These are phyloP conservation scores for Coleophoma eucalyptorum DNA, from an alignment of 2,329 filamentous ascomycete genomes.

Conservation along the genomic window DNA sequence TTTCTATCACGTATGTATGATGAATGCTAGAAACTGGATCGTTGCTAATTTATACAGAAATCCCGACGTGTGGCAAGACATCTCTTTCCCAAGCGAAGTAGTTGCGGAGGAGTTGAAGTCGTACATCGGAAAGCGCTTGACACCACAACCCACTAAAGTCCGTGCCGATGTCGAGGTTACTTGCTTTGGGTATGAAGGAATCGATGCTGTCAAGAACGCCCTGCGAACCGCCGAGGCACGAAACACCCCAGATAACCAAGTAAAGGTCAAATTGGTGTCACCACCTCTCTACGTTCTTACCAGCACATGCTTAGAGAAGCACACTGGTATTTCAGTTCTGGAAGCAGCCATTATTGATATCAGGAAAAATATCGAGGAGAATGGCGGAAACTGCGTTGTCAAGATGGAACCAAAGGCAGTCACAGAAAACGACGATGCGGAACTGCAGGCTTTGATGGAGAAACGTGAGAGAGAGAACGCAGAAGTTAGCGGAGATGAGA, in stretches of 20 bases:
- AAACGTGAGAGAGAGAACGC: slow-evolving; percentile 97
- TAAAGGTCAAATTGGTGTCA: slow-evolving; percentile 98
- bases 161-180: slow-evolving; percentile 96
- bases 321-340: slow-evolving; percentile 74
- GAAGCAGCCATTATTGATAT: slow-evolving; percentile 91
- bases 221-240: slow-evolving; percentile 86
- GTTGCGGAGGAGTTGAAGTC: slow-evolving; percentile 87
- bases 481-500: slow-evolving; percentile 96
- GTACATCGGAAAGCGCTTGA: slow-evolving; percentile 96
- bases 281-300: slow-evolving; percentile 96
- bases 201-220: slow-evolving; percentile 94
- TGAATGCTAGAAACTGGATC: not conserved
- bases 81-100: slow-evolving; percentile 79
- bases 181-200: slow-evolving; percentile 94
- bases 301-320: slow-evolving; percentile 93
- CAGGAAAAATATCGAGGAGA: slow-evolving; percentile 70
- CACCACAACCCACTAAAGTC: slow-evolving; percentile 97
- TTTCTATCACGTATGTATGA: slow-evolving; percentile 81
- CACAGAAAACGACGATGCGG: slow-evolving; percentile 96
- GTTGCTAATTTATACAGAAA: slow-evolving; percentile 54
- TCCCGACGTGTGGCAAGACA: slow-evolving; percentile 92
- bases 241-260: slow-evolving; percentile 88
- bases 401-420: slow-evolving; percentile 99
- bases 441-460: slow-evolving; percentile 97
- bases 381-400: slow-evolving; percentile 77